Conservation (phyloP, 2,329 filamentous ascomycete genomes). For the Atkinsonella texensis region DNA sequence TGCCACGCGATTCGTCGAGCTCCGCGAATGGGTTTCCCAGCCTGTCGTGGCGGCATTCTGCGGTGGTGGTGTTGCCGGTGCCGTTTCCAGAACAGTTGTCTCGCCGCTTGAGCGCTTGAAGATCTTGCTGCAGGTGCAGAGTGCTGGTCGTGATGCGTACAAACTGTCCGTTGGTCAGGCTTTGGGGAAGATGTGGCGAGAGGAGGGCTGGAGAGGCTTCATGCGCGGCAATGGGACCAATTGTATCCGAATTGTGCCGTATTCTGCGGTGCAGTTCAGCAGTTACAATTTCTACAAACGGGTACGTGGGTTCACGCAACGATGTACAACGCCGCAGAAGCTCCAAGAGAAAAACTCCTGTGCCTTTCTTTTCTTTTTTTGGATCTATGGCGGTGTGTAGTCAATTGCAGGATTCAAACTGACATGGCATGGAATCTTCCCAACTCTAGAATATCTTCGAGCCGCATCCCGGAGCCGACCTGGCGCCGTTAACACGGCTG, state of each 20-base stretch:
- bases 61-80: constrained; percentile 85
- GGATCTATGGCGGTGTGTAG: background rate
- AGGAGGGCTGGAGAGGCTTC: constrained; percentile 94
- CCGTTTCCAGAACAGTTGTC: constrained; percentile 94
- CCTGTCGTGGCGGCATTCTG: constrained; percentile 87
- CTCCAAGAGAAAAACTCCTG: background rate
- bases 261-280: constrained; percentile 95
- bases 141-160: constrained; percentile 80
- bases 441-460: constrained; percentile 57
- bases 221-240: constrained; percentile 98
- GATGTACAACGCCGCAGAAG: background rate
- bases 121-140: constrained; percentile 96
- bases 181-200: constrained; percentile 86
- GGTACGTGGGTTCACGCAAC: constrained; percentile 36
- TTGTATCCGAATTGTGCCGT: constrained; percentile 95
- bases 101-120: constrained; percentile 92
- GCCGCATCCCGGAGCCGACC: constrained; percentile 56
- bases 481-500: constrained; percentile 63
- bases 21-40: constrained; percentile 52
- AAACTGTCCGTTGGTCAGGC: constrained; percentile 84
- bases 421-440: background rate
- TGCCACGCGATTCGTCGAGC: constrained; percentile 15
- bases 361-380: too few species aligned
- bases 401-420: background rate
- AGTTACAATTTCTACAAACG: constrained; percentile 96